Percentiles rank a stretch among this genome's conserved stretches.
Evolutionary conservation across 2,329 filamentous ascomycete genomes (phyloP).

Genomic region (Sphaceloma murrayae): DNA sequence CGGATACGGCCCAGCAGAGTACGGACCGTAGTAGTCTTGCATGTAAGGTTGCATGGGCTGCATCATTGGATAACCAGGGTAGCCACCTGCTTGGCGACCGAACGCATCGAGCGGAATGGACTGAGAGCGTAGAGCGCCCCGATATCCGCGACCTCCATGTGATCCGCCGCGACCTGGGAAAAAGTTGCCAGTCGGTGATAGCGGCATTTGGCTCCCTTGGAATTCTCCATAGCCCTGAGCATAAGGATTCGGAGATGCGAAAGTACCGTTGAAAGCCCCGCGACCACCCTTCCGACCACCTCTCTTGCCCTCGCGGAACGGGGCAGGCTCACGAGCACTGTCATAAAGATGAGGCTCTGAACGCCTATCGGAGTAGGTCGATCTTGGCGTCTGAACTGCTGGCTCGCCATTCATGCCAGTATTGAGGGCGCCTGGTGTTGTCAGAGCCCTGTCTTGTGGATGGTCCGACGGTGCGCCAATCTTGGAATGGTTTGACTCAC

Average conservation of each 20-base stretch:
- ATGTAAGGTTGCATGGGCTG: conserved; percentile 15
- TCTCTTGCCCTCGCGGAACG: conserved; percentile 21
- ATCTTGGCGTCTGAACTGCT: conserved; percentile 1
- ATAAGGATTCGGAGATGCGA: conserved; percentile 26
- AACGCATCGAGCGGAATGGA: conserved; percentile 52
- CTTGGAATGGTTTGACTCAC: conserved; percentile 9
- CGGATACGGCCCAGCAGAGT: conserved; percentile 49
- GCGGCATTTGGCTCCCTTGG: conserved; percentile 22
- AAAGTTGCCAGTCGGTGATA: conserved; percentile 24
- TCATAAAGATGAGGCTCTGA: conserved; percentile 16
- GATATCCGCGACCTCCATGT: conserved; percentile 36
- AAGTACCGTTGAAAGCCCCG: conserved; percentile 28
- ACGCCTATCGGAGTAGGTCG: conserved; percentile 4
- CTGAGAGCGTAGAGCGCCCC: conserved; percentile 49
- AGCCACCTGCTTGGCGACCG: conserved; percentile 29
- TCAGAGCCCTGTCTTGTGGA: conserved; percentile 18
- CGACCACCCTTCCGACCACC: conserved; percentile 26
- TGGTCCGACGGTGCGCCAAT: conserved; percentile 11
- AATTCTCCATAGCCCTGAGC: conserved; percentile 23
- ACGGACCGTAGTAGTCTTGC: conserved; percentile 42
- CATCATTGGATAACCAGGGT: conserved; percentile 25
- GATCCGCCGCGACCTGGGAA: conserved; percentile 25
- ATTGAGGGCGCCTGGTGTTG: conserved; percentile 2
- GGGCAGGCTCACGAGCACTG: conserved; percentile 15
- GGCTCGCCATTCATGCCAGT: conserved; percentile 1